Base-by-base conservation (phyloP, 2,329 filamentous ascomycete genomes). In the Fusarium ambrosium region DNA sequence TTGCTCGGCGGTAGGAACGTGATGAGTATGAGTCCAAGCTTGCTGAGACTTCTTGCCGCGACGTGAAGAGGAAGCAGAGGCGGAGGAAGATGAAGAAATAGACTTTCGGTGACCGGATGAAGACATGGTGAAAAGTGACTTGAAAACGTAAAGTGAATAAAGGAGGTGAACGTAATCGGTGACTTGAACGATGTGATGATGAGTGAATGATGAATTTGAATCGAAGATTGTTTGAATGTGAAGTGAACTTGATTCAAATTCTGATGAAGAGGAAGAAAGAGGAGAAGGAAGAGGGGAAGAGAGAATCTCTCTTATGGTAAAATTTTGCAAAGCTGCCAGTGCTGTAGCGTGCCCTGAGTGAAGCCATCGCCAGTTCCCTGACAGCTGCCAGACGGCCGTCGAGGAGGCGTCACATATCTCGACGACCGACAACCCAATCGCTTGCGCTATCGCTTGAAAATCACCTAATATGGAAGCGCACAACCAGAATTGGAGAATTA, bases 1-100 rank as follows among this genome's bases (percentile, higher is more conserved):
- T 62, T 82, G 74, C 37, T 79, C 62, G 3, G 74, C 63, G 2
- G 78, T 81, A 0, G 79, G 80, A 4, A 78, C 72, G 1, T 53
- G 58, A n/a, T 79, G 79, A 1, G 79, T 77, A 37, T 73, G 22
- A 9, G 43, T 22, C 60, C 60, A 81, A 5, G 62, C 64, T 9
- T 76, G 66, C 18, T 71, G 73, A 10, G 66, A 62, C 37, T 70
- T 61, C n/a, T 69, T 41, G 20, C 32, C 6, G 11, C 60, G 20
- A 11, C 32, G 13, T 16, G 39, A 60, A 18, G 41, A 13, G 14
- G 41, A 6, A 5, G n/a, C 29, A 2, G 53, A 58, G 2, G 13
- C n/a, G 16, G 29, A 43, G 4, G 43, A 53, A 20, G 60, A 37
- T 9, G 20, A 45, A 6, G 60, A 62, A 45, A 4, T 5, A 10